Evolutionary conservation across 2,329 filamentous ascomycete species (phyloP).

Genomic region (Neofusicoccum parvum): DNA sequence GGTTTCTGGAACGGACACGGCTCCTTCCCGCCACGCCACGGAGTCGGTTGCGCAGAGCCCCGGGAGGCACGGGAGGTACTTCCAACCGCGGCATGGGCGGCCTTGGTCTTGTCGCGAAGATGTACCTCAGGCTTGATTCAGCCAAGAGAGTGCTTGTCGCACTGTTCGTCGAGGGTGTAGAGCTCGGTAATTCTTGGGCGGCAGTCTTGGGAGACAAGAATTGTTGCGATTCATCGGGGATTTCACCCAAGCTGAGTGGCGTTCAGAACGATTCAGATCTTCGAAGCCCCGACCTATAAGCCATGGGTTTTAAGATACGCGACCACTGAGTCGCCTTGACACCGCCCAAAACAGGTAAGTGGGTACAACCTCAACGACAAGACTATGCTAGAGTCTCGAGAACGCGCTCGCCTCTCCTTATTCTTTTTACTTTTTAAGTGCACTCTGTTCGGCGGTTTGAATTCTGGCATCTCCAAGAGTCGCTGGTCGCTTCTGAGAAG

Average conservation of each 20-base stretch:
- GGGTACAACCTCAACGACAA: background rate
- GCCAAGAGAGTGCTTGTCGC: constrained; percentile 2
- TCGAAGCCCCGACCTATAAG: background rate
- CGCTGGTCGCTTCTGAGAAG: background rate
- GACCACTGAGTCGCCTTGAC: background rate
- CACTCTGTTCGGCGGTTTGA: background rate
- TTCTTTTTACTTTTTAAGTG: background rate
- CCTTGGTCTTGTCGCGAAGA: background rate
- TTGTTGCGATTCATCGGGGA: background rate
- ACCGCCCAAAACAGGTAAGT: background rate
- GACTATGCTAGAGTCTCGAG: background rate
- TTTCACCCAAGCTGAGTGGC: background rate
- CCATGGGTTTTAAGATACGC: background rate
- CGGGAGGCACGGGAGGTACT: background rate
- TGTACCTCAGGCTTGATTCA: background rate
- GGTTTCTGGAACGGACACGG: background rate
- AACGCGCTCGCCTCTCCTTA: background rate
- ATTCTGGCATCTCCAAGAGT: background rate
- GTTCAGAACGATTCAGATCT: background rate
- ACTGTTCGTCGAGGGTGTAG: background rate
- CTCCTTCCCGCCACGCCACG: background rate
- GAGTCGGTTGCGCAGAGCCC: background rate
- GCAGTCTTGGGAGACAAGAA: background rate
- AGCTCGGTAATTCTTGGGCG: background rate
- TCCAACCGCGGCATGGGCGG: background rate